Conservation (phyloP, 495 filamentous ascomycete species). For the Penicillium lividum region DNA sequence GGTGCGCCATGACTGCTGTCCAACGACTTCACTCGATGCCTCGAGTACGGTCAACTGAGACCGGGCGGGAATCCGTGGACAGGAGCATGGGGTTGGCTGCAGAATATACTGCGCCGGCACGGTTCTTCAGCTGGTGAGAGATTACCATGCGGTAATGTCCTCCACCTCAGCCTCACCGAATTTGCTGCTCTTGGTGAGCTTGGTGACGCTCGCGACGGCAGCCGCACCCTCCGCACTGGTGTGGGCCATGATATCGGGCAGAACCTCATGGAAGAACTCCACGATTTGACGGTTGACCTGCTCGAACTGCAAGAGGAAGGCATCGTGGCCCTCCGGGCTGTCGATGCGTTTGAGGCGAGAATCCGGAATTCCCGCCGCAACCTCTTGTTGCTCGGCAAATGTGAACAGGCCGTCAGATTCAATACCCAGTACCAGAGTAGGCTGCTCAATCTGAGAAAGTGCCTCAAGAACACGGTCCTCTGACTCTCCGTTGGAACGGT, state of each 20-base stretch:
- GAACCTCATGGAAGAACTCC: constrained; percentile 75
- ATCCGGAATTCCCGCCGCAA: constrained; percentile 80
- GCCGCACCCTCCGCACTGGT: constrained; percentile 46
- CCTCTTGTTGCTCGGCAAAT: constrained; percentile 90
- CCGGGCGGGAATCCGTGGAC: constrained; percentile 18
- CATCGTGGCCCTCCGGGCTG: constrained; percentile 92
- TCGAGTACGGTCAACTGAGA: constrained; percentile 4
- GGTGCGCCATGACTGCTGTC: constrained; percentile 20
- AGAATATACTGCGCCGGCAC: constrained; percentile 28
- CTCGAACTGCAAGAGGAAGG: constrained; percentile 94
- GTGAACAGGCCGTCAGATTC: constrained; percentile 95
- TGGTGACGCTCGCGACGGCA: constrained; percentile 38
- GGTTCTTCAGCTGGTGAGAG: not conserved
- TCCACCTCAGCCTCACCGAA: constrained; percentile 96
- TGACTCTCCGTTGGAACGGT: constrained; percentile 49
- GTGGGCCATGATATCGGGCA: constrained; percentile 83
- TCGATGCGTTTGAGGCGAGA: constrained; percentile 82
- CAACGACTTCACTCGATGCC: not conserved
- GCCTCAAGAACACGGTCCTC: constrained; percentile 65
- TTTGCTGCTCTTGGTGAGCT: constrained; percentile 74
- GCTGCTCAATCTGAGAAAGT: constrained; percentile 80
- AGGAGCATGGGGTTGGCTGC: constrained; percentile 38
- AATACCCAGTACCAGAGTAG: constrained; percentile 86
- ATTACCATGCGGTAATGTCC: constrained; percentile 94
- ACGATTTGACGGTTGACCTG: constrained; percentile 90